A percentile compares a stretch with the other conserved stretches of the same genome.
Conservation (phyloP, 1,284 basidiomycete species). For the Leccinum pallidistipes region DNA sequence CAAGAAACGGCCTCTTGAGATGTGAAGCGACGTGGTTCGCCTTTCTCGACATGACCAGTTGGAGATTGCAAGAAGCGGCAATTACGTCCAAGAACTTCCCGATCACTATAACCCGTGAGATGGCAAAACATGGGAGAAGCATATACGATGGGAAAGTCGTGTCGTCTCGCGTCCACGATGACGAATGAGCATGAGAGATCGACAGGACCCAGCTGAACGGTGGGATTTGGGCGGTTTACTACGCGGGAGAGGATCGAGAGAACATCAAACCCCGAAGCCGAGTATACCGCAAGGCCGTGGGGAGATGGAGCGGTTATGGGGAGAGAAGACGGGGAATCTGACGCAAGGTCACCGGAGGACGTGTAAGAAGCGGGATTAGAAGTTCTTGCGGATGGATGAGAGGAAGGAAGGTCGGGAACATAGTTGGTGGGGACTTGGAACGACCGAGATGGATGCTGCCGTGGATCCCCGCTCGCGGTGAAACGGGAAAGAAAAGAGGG, state of each 20-base stretch:
- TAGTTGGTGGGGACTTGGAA: background rate
- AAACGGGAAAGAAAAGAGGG: background rate
- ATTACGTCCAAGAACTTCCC: conserved; percentile 85
- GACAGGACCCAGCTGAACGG: conserved; percentile 83
- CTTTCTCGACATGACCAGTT: conserved; percentile 61
- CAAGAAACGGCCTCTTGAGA: conserved; percentile 68
- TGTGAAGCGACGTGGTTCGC: conserved; percentile 67
- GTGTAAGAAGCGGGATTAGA: conserved; percentile 8
- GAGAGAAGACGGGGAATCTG: conserved; percentile 1
- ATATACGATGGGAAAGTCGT: conserved; percentile 87
- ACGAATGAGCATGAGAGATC: conserved; percentile 90
- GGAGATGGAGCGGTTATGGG: conserved; percentile 24
- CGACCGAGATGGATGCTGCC: conserved; percentile 9
- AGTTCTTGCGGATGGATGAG: background rate
- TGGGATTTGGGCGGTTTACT: conserved; percentile 72
- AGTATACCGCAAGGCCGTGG: conserved; percentile 66
- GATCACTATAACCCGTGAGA: conserved; percentile 81
- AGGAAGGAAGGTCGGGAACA: conserved; percentile 1
- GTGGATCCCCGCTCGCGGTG: background rate
- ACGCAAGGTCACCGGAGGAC: conserved; percentile 8
- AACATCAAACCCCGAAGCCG: conserved; percentile 88
- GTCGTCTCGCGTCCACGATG: conserved; percentile 79
- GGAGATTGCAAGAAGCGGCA: conserved; percentile 88
- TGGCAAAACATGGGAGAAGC: conserved; percentile 78
- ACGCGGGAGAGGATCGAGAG: conserved; percentile 82